Evolutionary conservation across 106 monocot genomes (phyloP), one percentile per base, ranked within the genome.

Genomic region (Agapanthus africanus): DNA sequence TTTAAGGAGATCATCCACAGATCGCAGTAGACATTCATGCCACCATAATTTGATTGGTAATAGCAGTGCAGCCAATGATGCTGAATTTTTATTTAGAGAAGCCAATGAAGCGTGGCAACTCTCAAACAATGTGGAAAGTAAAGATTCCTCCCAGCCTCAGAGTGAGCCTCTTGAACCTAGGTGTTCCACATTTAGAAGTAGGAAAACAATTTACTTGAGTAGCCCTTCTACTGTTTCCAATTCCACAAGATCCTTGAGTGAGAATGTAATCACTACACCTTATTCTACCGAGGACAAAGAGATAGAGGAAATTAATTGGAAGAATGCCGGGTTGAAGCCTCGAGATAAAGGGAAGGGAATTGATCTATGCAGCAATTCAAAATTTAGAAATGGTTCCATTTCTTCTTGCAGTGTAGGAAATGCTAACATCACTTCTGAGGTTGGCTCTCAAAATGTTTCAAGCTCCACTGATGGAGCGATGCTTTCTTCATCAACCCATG

Each of bases 31-130:
- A 47, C 31, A 57, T 21, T 63, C 28, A 33, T 28, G 10, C 4
- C 23, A 4, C 23, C 33, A 31, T 54, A 21, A 44, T 74, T 18
- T 40, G 16, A 56, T 34, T 13, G 40, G 70, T 33, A 67, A 67
- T 60, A 54, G 27, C 59, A 14, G 3, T 18, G 19, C n/a, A 18
- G 23, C 51, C 19, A 25, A 67, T 37, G 76, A 79, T 50, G 40
- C 32, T 64, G 82, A 82, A 6, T 49, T 69, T 41, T 50, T 79
- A 6, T 86, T 79, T 38, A 44, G 21, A 30, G 78, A 75, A 63
- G 79, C 81, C 21, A 69, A 27, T 37, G 27, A 71, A 27, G 81
- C 78, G 31, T 46, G 72, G 4, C n/a, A 66, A 36, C 30, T 78
- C 0, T 67, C 68, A 21, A 62, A 70, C 9, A 31, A 37, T 16